phyloP scores from a whole-genome alignment of 768 basidiomycete species.

The Dioszegia crocea region DNA sequence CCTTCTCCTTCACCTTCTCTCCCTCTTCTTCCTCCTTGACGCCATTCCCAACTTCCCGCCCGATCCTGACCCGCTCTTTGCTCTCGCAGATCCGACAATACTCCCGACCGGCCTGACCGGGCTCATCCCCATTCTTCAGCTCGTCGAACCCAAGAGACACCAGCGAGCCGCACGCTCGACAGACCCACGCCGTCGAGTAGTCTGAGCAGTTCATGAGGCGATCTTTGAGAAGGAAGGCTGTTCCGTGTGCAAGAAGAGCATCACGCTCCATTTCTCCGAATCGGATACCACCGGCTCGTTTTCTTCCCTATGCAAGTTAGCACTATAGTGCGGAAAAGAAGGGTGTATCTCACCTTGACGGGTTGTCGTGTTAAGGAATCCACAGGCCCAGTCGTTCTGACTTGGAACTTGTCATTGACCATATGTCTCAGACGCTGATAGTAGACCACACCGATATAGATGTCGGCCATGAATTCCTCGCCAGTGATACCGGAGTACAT shows the following conservation, averaged over 20 bases:
- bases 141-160: conserved; percentile 96
- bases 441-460: conserved; percentile 89
- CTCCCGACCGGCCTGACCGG: conserved; percentile 68
- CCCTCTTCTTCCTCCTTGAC: conserved; percentile 60
- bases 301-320: conserved; percentile 68
- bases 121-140: conserved; percentile 57
- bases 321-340: background rate
- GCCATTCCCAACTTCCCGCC: conserved; percentile 60
- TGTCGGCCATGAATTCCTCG: conserved; percentile 96
- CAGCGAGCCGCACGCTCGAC: conserved; percentile 78
- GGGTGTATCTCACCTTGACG: conserved; percentile 63
- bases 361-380: conserved; percentile 94
- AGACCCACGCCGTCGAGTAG: conserved; percentile 99
- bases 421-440: conserved; percentile 98
- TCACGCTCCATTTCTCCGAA: conserved; percentile 99
- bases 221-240: conserved; percentile 96
- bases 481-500: conserved; percentile 99
- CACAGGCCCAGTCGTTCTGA: conserved; percentile 94
- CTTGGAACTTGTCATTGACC: conserved; percentile 99
- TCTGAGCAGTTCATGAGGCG: conserved; percentile 99
- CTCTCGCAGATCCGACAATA: conserved; percentile 87
- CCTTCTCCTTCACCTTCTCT: conserved; percentile 55
- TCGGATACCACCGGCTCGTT: conserved; percentile 96
- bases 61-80: conserved; percentile 51
- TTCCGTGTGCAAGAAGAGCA: conserved; percentile 96